These are phyloP conservation scores for Odontarrhena argentea DNA, from an alignment of 345 rosid genomes.

Conservation along the genomic window DNA sequence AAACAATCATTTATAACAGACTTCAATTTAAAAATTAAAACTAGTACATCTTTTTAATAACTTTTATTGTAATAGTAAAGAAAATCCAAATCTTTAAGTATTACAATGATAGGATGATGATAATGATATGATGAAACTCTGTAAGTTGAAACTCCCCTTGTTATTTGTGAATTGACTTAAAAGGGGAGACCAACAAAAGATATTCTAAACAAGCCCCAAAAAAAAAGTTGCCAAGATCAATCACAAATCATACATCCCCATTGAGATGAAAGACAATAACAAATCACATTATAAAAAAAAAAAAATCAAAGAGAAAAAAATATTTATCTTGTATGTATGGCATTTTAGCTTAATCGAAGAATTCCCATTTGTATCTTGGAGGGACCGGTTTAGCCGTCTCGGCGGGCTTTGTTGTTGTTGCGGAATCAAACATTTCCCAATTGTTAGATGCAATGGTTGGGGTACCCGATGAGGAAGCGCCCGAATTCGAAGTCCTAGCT, in stretches of 20 bases:
- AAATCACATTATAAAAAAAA: conserved; percentile 12
- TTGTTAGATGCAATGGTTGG: conserved; percentile 60
- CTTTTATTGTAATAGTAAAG: conserved; percentile 37
- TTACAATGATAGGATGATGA: conserved; percentile 36
- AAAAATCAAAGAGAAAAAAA: conserved; percentile 10
- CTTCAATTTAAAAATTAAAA: no score
- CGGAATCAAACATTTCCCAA: conserved; percentile 90
- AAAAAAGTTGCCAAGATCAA: conserved; percentile 31
- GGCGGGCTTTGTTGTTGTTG: conserved; percentile 42
- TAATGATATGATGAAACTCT: conserved; percentile 28
- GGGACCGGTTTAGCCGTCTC: conserved; percentile 48
- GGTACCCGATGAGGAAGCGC: conserved; percentile 46
- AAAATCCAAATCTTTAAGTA: conserved; percentile 30
- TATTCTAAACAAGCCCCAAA: conserved; percentile 26
- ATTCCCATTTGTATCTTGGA: conserved; percentile 90
- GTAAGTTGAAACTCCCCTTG: conserved; percentile 32
- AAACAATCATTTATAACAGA: background rate
- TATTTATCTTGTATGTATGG: conserved; percentile 30
- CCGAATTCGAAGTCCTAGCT: conserved; percentile 46
- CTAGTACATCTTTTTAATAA: background rate
- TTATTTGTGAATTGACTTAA: conserved; percentile 33
- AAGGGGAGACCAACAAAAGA: conserved; percentile 32
- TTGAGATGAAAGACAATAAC: conserved; percentile 23
- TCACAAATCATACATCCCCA: conserved; percentile 33
- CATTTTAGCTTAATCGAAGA: conserved; percentile 57